Percentiles rank a stretch among this genome's conserved stretches.
phyloP scores from a whole-genome alignment of 305 asterid species.

The Euphrasia arctica region DNA sequence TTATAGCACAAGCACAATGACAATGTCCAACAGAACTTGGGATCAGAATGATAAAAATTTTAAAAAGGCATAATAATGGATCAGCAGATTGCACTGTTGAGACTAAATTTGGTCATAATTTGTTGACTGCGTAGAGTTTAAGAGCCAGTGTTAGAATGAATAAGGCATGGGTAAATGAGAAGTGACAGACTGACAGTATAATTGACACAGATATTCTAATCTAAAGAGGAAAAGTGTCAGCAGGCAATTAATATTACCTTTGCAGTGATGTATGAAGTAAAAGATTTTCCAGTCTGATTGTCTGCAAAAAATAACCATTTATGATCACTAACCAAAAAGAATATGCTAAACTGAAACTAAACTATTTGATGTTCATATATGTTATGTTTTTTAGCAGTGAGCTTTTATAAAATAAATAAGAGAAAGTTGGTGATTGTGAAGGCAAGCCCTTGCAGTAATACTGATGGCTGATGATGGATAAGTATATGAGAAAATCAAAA shows the following conservation, averaged over 20 bases:
- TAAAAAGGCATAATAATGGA: neutral
- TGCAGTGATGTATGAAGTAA: conserved; percentile 83
- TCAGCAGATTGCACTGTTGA: conserved; percentile 1
- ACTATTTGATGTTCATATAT: conserved; percentile 12
- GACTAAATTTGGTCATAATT: neutral
- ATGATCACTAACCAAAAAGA: conserved; percentile 14
- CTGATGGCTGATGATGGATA: conserved; percentile 18
- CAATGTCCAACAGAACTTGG: neutral
- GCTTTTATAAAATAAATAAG: conserved; percentile 10
- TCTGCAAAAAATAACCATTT: conserved; percentile 52
- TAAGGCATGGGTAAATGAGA: neutral
- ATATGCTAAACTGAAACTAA: conserved; percentile 9
- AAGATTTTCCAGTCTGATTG: conserved; percentile 86
- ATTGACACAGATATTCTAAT: conserved; percentile 16
- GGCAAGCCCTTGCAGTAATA: conserved; percentile 10
- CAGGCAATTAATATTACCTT: conserved; percentile 53
- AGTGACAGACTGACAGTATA: conserved; percentile 17
- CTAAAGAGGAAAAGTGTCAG: conserved; percentile 4
- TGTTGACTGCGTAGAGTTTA: conserved; percentile 13
- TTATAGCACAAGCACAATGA: neutral
- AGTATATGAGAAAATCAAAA: conserved; percentile 8
- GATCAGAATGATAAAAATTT: conserved; percentile 10
- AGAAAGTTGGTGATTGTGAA: conserved; percentile 17
- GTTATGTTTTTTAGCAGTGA: conserved; percentile 9
- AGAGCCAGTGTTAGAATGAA: conserved; percentile 4